Evolutionary conservation across 2,329 filamentous ascomycete genomes (phyloP).

Genomic region (Aspergillus ochraceoroseus): DNA sequence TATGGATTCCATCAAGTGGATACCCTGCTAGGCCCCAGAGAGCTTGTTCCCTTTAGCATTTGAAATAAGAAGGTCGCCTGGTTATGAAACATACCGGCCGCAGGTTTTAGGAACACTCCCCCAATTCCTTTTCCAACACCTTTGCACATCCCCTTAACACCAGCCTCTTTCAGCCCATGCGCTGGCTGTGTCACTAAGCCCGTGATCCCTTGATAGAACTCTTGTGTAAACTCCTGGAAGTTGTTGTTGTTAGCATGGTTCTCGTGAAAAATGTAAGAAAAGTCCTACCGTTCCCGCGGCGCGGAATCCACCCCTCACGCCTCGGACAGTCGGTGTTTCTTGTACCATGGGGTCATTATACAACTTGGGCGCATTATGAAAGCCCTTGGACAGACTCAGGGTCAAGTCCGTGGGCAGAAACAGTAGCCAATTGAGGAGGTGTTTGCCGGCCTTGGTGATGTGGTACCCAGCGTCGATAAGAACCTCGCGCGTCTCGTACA

Average conservation of each 20-base stretch:
- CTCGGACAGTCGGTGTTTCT: conserved; percentile 72
- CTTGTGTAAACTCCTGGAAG: conserved; percentile 63
- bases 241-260: too few species aligned
- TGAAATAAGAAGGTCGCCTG: background rate
- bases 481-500: conserved; percentile 5
- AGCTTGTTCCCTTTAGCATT: conserved; percentile 16
- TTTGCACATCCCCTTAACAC: conserved; percentile 64
- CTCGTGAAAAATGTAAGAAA: background rate
- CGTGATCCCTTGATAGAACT: conserved; percentile 75
- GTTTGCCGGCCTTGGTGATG: conserved; percentile 62
- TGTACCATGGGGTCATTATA: conserved; percentile 81
- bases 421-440: conserved; percentile 69
- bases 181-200: conserved; percentile 75
- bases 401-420: conserved; percentile 82
- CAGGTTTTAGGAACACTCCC: conserved; percentile 75
- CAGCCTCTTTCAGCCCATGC: conserved; percentile 62
- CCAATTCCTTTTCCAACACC: conserved; percentile 79
- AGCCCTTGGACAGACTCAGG: conserved; percentile 74
- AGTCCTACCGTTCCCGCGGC: conserved; percentile 64
- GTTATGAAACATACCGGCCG: conserved; percentile 55
- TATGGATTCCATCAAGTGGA: conserved; percentile 31
- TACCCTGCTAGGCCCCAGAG: conserved; percentile 32
- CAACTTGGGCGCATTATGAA: conserved; percentile 78
- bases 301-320: conserved; percentile 67
- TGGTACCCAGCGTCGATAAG: conserved; percentile 57